Percentiles rank a stretch among this genome's conserved stretches.
Evolutionary conservation across 2,329 filamentous ascomycete species (phyloP).

Genomic region (Pestalotiopsis fici): DNA sequence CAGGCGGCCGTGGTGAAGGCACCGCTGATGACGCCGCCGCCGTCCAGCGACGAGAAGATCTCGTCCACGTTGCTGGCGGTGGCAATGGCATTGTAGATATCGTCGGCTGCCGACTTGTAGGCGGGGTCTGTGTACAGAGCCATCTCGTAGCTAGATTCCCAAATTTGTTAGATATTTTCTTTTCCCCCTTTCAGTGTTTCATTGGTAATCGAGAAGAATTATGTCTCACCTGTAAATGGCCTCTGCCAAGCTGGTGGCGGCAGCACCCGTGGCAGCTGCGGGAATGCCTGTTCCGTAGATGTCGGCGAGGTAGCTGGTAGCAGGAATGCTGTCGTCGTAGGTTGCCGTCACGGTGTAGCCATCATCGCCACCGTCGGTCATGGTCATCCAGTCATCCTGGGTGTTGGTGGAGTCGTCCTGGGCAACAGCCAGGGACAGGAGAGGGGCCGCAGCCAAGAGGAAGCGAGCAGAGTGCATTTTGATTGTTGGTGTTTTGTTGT

Average conservation of each 20-base stretch:
- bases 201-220: neutral
- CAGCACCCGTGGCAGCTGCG: neutral
- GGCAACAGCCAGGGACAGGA: neutral
- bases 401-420: neutral
- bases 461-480: neutral
- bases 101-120: neutral
- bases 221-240: neutral
- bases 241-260: neutral
- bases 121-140: neutral
- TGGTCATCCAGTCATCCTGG: neutral
- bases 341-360: neutral
- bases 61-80: neutral
- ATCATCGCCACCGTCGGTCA: neutral
- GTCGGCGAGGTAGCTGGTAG: neutral
- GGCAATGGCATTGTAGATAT: neutral
- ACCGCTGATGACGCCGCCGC: neutral
- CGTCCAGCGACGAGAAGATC: neutral
- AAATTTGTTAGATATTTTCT: neutral
- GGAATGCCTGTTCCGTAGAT: neutral
- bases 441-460: neutral
- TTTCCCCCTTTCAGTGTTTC: too few species aligned
- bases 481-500: neutral
- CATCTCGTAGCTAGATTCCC: neutral
- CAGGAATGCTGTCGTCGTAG: neutral
- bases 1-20: slow-evolving; percentile 1